Conservation (phyloP, 176 grass and related monocot genomes). For the Alloteropsis semialata region DNA sequence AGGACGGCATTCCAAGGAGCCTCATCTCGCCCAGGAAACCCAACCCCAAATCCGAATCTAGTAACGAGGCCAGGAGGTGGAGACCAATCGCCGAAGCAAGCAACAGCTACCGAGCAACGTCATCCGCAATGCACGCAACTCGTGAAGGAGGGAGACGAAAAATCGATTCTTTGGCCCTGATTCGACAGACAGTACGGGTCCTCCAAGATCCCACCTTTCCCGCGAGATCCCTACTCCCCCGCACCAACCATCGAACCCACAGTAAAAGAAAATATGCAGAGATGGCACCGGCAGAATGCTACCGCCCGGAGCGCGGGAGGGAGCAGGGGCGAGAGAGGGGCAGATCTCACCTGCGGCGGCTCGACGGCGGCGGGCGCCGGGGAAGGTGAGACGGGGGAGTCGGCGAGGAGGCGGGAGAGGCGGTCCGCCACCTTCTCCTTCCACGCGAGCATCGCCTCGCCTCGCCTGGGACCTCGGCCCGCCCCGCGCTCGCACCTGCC, state of each 20-base stretch:
- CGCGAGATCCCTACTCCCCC: background rate
- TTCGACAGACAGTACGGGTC: background rate
- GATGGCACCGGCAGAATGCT: background rate
- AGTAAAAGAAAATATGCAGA: background rate
- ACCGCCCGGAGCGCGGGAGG: background rate
- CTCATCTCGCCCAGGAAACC: background rate
- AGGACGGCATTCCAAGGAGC: background rate
- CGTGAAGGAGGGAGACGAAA: background rate
- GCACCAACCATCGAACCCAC: conserved; percentile 3
- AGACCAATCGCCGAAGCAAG: background rate
- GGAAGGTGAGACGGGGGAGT: conserved; percentile 14
- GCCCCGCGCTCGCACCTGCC: background rate
- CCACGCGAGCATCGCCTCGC: conserved; percentile 48
- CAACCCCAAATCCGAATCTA: background rate
- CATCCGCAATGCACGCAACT: background rate
- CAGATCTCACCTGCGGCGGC: conserved; percentile 25
- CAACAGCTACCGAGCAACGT: background rate
- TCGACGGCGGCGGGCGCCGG: background rate
- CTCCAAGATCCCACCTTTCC: background rate
- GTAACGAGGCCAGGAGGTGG: background rate
- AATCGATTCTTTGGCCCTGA: background rate
- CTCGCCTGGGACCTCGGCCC: too few relatives aligned
- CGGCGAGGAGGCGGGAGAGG: conserved; percentile 42
- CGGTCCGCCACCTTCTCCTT: conserved; percentile 52
- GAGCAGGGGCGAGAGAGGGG: background rate